phyloP scores from a whole-genome alignment of 164 flowering plant genomes.

The Liriodendron chinense region DNA sequence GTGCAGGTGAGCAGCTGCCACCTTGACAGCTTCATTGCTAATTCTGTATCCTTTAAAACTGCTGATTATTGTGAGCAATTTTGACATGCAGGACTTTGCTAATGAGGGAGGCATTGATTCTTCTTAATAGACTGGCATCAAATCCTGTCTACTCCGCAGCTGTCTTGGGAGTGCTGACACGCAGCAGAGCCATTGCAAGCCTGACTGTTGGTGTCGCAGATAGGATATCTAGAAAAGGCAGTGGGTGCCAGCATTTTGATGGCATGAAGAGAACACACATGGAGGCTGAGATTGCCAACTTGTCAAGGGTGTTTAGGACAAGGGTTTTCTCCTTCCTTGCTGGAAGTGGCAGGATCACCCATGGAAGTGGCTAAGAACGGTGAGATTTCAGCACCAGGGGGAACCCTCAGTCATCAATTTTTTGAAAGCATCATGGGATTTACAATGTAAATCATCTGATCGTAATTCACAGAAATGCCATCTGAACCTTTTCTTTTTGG shows the following conservation, averaged over 20 bases:
- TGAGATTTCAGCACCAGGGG: not conserved
- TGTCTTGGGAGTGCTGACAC: conserved; percentile 51
- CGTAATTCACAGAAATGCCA: no score
- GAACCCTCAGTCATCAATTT: not conserved
- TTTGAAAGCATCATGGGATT: not conserved
- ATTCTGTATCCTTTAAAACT: not conserved
- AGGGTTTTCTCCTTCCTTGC: conserved; percentile 46
- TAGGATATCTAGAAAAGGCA: conserved; percentile 44
- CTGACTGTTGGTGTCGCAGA: conserved; percentile 61
- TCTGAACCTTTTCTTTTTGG: not conserved
- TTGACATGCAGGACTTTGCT: conserved; percentile 54
- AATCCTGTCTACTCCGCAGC: conserved; percentile 47
- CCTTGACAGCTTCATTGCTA: not conserved
- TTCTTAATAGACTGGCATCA: conserved; percentile 78
- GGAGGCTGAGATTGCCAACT: conserved; percentile 56
- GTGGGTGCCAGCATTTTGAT: conserved; percentile 24
- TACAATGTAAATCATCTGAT: not conserved
- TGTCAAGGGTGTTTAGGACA: conserved; percentile 57
- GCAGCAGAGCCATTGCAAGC: conserved; percentile 58
- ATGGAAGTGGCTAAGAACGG: not conserved
- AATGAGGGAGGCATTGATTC: conserved; percentile 72
- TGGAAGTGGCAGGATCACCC: conserved; percentile 13
- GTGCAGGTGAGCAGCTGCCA: not conserved
- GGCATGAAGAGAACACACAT: conserved; percentile 22
- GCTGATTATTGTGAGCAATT: not conserved